Conservation (phyloP, 352 stramenopile species). For the Pythium grandisporangium region DNA sequence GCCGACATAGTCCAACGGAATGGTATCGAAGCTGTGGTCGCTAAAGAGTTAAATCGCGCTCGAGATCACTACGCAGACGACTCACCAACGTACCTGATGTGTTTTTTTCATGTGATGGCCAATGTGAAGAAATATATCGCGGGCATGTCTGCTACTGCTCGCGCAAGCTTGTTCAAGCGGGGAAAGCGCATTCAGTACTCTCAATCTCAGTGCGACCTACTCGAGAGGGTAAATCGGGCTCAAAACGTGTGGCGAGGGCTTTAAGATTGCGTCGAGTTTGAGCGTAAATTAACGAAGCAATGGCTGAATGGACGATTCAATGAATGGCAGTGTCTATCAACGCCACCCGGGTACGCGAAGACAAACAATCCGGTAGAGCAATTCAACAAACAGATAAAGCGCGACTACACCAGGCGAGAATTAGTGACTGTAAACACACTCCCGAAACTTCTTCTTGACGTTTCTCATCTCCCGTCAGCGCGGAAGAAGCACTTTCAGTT, state of each 20-base stretch:
- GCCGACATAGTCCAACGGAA: conserved; percentile 13
- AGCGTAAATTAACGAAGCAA: background rate
- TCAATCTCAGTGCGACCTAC: background rate
- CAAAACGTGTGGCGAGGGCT: background rate
- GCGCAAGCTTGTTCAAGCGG: conserved; percentile 2
- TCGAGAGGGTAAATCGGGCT: background rate
- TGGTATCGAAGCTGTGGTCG: conserved; percentile 1
- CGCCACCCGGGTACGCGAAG: conserved; percentile 6
- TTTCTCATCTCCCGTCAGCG: background rate
- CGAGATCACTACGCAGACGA: too few relatives aligned
- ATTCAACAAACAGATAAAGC: conserved; percentile 16
- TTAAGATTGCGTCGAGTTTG: background rate
- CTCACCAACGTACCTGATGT: conserved; percentile 11
- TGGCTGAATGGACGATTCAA: conserved; percentile 4
- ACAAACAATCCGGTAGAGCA: conserved; percentile 17
- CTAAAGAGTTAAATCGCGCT: too few relatives aligned
- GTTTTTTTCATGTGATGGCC: conserved; percentile 17
- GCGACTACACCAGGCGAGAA: conserved; percentile 8
- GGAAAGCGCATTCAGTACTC: conserved; percentile 13
- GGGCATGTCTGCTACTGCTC: background rate
- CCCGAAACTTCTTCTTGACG: background rate
- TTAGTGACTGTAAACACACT: conserved; percentile 6
- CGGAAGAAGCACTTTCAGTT: background rate
- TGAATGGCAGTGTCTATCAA: conserved; percentile 6
- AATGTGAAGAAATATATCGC: conserved; percentile 9